Conservation (phyloP, 2,329 filamentous ascomycete species). For the Aspergillus carbonarius region DNA sequence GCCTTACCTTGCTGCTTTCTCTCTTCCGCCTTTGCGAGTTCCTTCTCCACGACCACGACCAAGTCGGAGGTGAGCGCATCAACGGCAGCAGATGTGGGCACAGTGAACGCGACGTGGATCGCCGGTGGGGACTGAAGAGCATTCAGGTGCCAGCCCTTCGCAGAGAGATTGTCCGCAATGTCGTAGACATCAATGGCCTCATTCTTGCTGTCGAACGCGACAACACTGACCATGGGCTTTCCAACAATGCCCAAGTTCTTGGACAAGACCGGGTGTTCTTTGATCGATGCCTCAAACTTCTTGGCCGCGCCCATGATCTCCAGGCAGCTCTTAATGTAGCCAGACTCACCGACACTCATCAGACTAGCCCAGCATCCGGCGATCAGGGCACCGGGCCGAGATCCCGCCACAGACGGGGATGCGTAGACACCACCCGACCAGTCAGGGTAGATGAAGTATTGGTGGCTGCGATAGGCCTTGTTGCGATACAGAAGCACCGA, state of each 20-base stretch:
- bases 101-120: conserved; percentile 89
- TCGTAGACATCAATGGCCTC: conserved; percentile 84
- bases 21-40: conserved; percentile 78
- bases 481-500: conserved; percentile 89
- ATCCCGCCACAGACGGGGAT: conserved; percentile 86
- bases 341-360: conserved; percentile 81
- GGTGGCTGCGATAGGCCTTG: conserved; percentile 73
- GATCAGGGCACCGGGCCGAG: conserved; percentile 87
- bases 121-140: conserved; percentile 87
- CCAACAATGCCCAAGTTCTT: conserved; percentile 78
- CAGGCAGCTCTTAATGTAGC: conserved; percentile 83
- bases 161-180: conserved; percentile 82
- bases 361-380: conserved; percentile 93
- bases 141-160: conserved; percentile 91
- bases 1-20: conserved; percentile 61
- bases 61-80: conserved; percentile 76
- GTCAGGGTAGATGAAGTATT: conserved; percentile 94
- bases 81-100: conserved; percentile 78
- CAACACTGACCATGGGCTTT: conserved; percentile 81
- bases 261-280: conserved; percentile 65
- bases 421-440: conserved; percentile 97
- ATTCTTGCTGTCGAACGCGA: conserved; percentile 77
- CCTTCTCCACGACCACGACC: conserved; percentile 58
- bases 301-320: conserved; percentile 85
- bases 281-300: conserved; percentile 74